Evolutionary conservation across 2,329 filamentous ascomycete species (phyloP).

Genomic region (Ceratocystis destructans): DNA sequence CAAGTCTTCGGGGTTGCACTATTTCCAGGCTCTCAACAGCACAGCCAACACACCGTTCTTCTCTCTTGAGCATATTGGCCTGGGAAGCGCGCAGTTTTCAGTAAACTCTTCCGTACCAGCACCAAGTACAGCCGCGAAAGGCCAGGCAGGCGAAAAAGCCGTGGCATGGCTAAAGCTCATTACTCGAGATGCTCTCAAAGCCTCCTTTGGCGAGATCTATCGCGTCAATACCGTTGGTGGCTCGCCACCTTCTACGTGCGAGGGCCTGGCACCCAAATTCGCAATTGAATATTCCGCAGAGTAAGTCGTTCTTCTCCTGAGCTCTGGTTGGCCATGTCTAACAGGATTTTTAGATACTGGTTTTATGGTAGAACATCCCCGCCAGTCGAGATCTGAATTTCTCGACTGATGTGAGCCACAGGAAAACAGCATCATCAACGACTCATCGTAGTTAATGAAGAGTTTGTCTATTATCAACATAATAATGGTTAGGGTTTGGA

Average conservation of each 20-base stretch:
- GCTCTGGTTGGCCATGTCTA: conserved; percentile 15
- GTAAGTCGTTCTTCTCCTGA: conserved; percentile 41
- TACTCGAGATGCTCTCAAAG: conserved; percentile 37
- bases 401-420: no score
- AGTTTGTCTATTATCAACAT: not conserved
- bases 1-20: conserved; percentile 62
- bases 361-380: conserved; percentile 22
- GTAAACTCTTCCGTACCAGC: conserved; percentile 50
- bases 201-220: conserved; percentile 61
- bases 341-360: conserved; percentile 27
- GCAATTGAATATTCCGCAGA: conserved; percentile 68
- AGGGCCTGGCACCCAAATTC: conserved; percentile 48
- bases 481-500: not conserved
- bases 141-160: conserved; percentile 49
- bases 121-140: conserved; percentile 45
- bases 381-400: not conserved
- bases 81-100: conserved; percentile 37
- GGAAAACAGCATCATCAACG: not conserved
- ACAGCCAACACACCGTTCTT: conserved; percentile 62
- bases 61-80: conserved; percentile 48
- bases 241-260: conserved; percentile 57
- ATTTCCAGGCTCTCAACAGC: conserved; percentile 41
- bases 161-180: conserved; percentile 71
- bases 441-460: not conserved
- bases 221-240: conserved; percentile 75